Conservation (phyloP, 192 early-diverging fungal genomes). For the Coemansia sp. region DNA sequence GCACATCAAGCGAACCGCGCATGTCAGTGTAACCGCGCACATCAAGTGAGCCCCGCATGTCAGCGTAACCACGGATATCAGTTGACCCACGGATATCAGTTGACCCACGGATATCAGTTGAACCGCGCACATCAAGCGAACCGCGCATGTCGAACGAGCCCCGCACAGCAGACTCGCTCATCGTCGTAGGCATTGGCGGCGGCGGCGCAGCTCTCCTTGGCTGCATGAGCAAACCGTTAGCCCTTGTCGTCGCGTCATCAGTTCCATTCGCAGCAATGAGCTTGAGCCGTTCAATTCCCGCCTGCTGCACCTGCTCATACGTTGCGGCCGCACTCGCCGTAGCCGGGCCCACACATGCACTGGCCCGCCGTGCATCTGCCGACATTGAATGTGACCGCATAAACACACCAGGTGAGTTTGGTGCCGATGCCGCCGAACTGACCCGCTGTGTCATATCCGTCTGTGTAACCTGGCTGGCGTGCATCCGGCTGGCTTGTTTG, state of each 20-base stretch:
- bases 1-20: too few species aligned
- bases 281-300: slow-evolving; percentile 15
- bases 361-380: slow-evolving; percentile 4
- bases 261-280: slow-evolving; percentile 2
- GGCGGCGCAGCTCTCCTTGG: slow-evolving; percentile 7
- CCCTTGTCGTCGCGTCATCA: not conserved
- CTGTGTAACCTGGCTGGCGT: slow-evolving; percentile 6
- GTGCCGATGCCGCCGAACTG: not conserved
- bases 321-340: not conserved
- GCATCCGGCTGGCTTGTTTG: slow-evolving; percentile 35
- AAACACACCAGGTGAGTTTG: not conserved
- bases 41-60: not conserved
- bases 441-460: not conserved
- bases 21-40: too few species aligned
- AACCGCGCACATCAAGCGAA: not conserved
- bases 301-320: slow-evolving; percentile 13
- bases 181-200: slow-evolving; percentile 3
- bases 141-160: slow-evolving; percentile 3
- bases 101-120: not conserved
- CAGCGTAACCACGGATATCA: not conserved
- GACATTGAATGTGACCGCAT: slow-evolving; percentile 1
- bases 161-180: slow-evolving; percentile 1
- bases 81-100: not conserved
- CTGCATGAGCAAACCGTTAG: slow-evolving; percentile 1
- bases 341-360: not conserved